Conservation (phyloP, 2,329 filamentous ascomycete genomes). For the Penicillium sp. region DNA sequence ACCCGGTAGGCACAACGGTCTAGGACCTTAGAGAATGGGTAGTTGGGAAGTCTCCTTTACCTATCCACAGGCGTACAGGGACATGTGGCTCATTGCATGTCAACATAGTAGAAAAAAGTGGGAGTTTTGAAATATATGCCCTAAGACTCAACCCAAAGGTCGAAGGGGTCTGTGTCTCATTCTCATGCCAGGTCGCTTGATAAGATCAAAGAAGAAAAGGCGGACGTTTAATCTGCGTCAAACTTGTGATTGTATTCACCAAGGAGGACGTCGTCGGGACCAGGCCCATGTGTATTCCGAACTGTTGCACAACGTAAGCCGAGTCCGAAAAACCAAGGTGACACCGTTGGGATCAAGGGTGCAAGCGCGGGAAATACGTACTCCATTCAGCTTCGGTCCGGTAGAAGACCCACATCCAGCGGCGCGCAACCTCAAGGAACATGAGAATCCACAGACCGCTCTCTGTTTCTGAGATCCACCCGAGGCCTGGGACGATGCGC, state of each 20-base stretch:
- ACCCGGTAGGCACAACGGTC: neutral
- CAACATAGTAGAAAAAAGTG: neutral
- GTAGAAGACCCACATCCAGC: slow-evolving; percentile 98
- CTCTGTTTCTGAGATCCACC: slow-evolving; percentile 84
- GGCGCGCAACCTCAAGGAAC: slow-evolving; percentile 78
- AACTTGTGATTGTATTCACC: slow-evolving; percentile 70
- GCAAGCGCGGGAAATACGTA: slow-evolving; percentile 39
- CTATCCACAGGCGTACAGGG: slow-evolving; percentile 1
- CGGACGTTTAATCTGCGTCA: slow-evolving; percentile 55
- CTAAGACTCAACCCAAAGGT: neutral
- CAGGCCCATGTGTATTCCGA: slow-evolving; percentile 57
- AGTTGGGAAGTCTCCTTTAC: neutral
- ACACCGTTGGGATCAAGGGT: neutral
- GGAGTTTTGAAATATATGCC: neutral
- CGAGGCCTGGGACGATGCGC: slow-evolving; percentile 79
- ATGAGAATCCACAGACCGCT: slow-evolving; percentile 86
- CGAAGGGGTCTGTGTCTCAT: slow-evolving; percentile 23
- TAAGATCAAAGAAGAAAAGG: slow-evolving; percentile 11
- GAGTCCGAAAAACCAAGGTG: neutral
- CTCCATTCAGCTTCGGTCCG: slow-evolving; percentile 93
- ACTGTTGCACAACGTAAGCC: slow-evolving; percentile 39
- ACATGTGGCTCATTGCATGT: neutral
- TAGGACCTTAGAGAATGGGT: neutral
- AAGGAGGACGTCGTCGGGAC: slow-evolving; percentile 70
- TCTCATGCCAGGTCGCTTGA: slow-evolving; percentile 14